Conservation (phyloP, 2,329 filamentous ascomycete genomes). For the Aspergillus udagawae region DNA sequence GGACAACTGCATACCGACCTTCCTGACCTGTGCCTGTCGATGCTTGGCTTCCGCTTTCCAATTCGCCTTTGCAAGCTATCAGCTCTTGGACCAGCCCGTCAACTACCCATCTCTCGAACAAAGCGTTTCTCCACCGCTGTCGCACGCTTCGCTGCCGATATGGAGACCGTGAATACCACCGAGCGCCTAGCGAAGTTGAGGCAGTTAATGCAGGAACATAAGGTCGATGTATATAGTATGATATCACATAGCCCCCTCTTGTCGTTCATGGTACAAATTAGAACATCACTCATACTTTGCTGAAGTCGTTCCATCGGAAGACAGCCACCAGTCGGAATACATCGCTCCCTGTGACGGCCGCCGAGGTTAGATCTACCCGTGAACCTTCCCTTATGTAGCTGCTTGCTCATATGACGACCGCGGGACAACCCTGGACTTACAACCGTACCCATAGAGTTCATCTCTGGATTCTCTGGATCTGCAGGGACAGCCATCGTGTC, state of each 20-base stretch:
- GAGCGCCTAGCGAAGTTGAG: conserved; percentile 72
- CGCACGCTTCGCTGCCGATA: conserved; percentile 48
- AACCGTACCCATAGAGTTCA: conserved; percentile 57
- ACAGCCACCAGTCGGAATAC: conserved; percentile 96
- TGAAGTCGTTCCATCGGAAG: conserved; percentile 90
- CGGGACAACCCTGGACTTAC: conserved; percentile 11
- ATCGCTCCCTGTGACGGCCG: conserved; percentile 93
- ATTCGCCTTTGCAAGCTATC: conserved; percentile 28
- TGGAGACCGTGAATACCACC: conserved; percentile 77
- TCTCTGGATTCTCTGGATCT: conserved; percentile 91
- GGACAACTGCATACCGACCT: conserved; percentile 15
- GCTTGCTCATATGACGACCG: conserved; percentile 4
- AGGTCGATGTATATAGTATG: conserved; percentile 88
- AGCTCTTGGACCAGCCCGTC: conserved; percentile 24
- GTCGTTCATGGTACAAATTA: conserved; percentile 3
- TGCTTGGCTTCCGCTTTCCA: conserved; percentile 32
- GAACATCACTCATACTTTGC: conserved; percentile 30
- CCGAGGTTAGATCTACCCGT: conserved; percentile 52
- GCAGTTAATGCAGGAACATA: conserved; percentile 78
- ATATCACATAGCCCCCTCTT: conserved; percentile 15
- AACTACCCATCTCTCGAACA: conserved; percentile 22
- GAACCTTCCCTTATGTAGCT: background rate
- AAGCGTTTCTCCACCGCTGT: conserved; percentile 38
- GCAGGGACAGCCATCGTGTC: conserved; percentile 90
- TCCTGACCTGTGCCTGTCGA: conserved; percentile 19